Base-by-base conservation (phyloP, 1,284 basidiomycete species). In the Cutaneotrichosporon dermatis region DNA sequence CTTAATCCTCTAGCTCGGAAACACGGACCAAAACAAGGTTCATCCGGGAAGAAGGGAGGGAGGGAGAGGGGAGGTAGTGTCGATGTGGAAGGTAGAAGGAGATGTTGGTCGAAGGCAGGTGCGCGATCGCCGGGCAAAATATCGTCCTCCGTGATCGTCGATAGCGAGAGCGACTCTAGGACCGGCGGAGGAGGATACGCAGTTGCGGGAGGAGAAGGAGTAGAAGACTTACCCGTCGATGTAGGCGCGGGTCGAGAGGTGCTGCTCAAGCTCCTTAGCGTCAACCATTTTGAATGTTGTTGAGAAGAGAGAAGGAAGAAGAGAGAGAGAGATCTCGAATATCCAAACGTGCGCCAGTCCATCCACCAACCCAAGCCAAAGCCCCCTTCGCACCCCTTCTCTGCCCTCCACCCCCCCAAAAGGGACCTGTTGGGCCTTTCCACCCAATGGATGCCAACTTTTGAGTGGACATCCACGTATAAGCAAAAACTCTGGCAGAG, bases 11-110 rank as follows among this genome's bases (percentile, higher is more conserved):
- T 86, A 88, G 71, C 90, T 95, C 89, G 86, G 91, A 92, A 94
- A 94, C 92, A 93, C 91, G 91, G 91, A 94, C 90, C 91, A 93
- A 90, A 91, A 89, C 88, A 80, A 75, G 79, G 75, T 80, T 91
- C 90, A 92, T 93, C 90, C 59, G 46, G 59, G 70, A 35, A 15
- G 33, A 13, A 10, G 53, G 33, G 50, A 15, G 34, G 16, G 43
- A 4, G 42, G 13, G 40, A 52, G 50, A 46, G 43, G 56, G 48
- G 34, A 44, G 43, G 43, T 15, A 15, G 6, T 16, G 43, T 15
- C 43, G 43, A 16, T 15, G 43, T 44, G 43, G 16, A 41, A 41
- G 25, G 25, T 25, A 25, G 25, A 25, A 25, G 25, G 25, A 25
- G 25, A 25, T 25, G 25, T 25, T 25, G 25, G 25, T 25, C 25